Base-by-base conservation (phyloP, 2,329 filamentous ascomycete genomes). In the Hymenoscyphus occultus region DNA sequence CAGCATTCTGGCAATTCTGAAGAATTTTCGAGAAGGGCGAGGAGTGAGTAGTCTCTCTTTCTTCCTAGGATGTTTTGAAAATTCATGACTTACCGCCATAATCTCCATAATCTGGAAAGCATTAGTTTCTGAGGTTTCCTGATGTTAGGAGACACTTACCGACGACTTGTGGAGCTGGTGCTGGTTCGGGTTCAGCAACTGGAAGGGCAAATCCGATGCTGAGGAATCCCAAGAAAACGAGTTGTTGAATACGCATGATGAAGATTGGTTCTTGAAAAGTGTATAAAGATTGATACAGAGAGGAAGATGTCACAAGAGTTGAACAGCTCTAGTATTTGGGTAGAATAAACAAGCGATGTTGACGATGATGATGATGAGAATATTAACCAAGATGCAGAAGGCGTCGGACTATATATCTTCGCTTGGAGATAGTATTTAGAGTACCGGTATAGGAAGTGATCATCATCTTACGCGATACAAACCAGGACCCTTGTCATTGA, bases 171-270 rank as follows among this genome's bases (percentile, higher is more conserved):
- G 59, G 45, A 51, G 56, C 39, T n/a, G 51, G 54, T 19, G 39
- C 31, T 28, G 62, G 64, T 28, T 65, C 32, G 39, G 67, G 62
- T 31, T 62, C 31, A 16, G 60, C 45, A 56, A 63, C 64, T 58
- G 69, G 69, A n/a, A 65, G 60, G 60, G 67, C 69, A 48, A 61
- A 54, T 31, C 66, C 68, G 40, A 60, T 19, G 35, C 63, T 64
- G 42, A 65, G 64, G 45, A 62, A 64, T 51, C 60, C 65, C n/a
- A 72, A 48, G 39, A 71, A 5, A 39, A 65, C 39, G 54, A 70
- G 39, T 48, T 67, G 58, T 59, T 61, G 32, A 42, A 64, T 39
- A 62, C 61, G 65, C 66, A 69, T 70, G 39, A 14, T 65, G 60
- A 54, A 57, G 12, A 31, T 12, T 31, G 5, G 42, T 40, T 32